phyloP scores from a whole-genome alignment of 495 filamentous ascomycete species.

The Talaromyces wortmannii region DNA sequence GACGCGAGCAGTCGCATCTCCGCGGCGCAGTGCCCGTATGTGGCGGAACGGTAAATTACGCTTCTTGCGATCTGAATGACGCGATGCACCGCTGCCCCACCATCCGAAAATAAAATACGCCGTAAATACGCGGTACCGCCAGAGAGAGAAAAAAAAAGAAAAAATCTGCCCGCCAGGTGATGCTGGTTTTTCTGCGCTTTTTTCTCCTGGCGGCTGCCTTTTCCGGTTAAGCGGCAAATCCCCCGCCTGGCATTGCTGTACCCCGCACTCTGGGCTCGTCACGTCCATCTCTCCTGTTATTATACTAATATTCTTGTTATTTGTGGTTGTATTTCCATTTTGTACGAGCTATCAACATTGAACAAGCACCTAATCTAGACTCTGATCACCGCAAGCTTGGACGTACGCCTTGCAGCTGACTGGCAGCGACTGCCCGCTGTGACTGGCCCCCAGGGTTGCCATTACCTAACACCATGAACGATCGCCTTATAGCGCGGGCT shows the following conservation, averaged over 20 bases:
- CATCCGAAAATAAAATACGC: not conserved
- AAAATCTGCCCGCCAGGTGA: conserved; percentile 2
- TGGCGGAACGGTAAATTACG: not conserved
- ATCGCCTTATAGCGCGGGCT: not conserved
- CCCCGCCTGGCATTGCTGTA: conserved; percentile 1
- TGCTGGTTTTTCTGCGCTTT: not conserved
- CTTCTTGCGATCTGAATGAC: not conserved
- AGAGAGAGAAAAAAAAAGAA: not conserved
- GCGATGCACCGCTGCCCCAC: not conserved
- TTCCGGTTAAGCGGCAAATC: not conserved
- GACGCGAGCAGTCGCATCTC: not conserved
- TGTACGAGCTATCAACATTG: not conserved
- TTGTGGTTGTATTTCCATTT: not conserved
- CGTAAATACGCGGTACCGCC: not conserved
- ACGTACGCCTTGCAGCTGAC: not conserved
- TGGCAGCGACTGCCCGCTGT: not conserved
- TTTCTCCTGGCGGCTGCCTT: conserved; percentile 3
- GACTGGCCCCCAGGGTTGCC: not conserved
- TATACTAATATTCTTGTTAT: not conserved
- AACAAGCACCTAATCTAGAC: not conserved
- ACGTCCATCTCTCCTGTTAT: not conserved
- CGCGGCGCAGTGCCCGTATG: not conserved
- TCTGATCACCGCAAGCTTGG: not conserved
- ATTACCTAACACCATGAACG: not conserved
- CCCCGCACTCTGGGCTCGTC: conserved; percentile 1